A percentile compares a stretch with the other conserved stretches of the same genome.
These are phyloP conservation scores for Rutidosis leptorrhynchoides DNA, from an alignment of 129 eudicot genomes.

Conservation along the genomic window DNA sequence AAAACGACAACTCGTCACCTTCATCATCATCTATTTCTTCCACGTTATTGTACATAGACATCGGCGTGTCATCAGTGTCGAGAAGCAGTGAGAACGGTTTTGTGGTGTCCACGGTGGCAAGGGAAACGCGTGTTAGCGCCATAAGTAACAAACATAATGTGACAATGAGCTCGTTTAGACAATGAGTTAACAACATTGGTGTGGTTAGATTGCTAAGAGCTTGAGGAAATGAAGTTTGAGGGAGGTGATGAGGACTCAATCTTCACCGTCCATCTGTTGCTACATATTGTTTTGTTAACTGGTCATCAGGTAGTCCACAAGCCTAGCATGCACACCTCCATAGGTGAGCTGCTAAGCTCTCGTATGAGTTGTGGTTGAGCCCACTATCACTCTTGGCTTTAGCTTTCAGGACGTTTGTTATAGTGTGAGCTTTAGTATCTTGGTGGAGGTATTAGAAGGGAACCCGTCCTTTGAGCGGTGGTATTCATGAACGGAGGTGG, in stretches of 20 bases:
- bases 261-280: constrained; percentile 63
- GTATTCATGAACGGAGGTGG: constrained; percentile 43
- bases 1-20: constrained; percentile 7
- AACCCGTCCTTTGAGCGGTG: neutral
- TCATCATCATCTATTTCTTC: constrained; percentile 12
- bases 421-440: constrained; percentile 49
- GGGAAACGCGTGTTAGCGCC: constrained; percentile 13
- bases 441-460: constrained; percentile 35
- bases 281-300: constrained; percentile 48
- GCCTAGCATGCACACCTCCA: constrained; percentile 72
- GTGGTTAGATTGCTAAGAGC: neutral
- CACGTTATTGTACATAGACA: constrained; percentile 26
- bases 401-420: constrained; percentile 48
- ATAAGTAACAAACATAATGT: constrained; percentile 10
- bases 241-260: constrained; percentile 52
- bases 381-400: constrained; percentile 39
- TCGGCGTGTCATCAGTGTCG: constrained; percentile 21
- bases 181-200: constrained; percentile 21
- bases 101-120: constrained; percentile 9
- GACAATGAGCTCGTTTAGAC: constrained; percentile 13
- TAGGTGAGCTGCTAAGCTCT: constrained; percentile 52
- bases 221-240: constrained; percentile 8
- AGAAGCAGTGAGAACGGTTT: constrained; percentile 17
- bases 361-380: constrained; percentile 42
- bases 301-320: constrained; percentile 51